Evolutionary conservation across 164 flowering plant species (phyloP).

Genomic region (Malania oleifera): DNA sequence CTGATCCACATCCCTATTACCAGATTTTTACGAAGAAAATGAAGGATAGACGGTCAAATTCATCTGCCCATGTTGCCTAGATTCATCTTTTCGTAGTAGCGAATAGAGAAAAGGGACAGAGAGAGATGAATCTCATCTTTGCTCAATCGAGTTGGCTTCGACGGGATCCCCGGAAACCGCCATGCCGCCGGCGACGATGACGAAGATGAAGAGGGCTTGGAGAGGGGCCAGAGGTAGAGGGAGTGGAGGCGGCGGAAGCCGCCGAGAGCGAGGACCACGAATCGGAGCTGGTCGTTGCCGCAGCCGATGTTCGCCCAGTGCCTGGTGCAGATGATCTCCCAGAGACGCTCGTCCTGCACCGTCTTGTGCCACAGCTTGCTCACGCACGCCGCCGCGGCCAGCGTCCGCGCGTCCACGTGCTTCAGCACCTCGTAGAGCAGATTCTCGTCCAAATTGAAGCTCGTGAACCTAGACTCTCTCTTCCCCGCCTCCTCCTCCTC

Average conservation of each 20-base stretch:
- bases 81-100: conserved; percentile 80
- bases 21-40: no score
- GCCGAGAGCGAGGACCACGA: conserved; percentile 84
- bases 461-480: neutral
- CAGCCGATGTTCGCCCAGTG: conserved; percentile 60
- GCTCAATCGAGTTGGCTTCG: conserved; percentile 52
- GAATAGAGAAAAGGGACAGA: conserved; percentile 69
- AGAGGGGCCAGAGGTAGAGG: conserved; percentile 55
- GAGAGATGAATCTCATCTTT: conserved; percentile 88
- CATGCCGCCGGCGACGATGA: conserved; percentile 15
- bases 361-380: conserved; percentile 73
- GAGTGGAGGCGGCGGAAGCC: conserved; percentile 85
- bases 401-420: conserved; percentile 73
- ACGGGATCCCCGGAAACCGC: conserved; percentile 5
- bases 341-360: conserved; percentile 83
- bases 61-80: conserved; percentile 25
- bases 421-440: conserved; percentile 77
- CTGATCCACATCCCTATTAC: no score
- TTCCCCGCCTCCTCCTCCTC: conserved; percentile 16
- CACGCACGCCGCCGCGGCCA: conserved; percentile 73
- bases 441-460: conserved; percentile 48
- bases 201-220: conserved; percentile 34
- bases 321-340: conserved; percentile 93
- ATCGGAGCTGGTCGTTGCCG: conserved; percentile 61
- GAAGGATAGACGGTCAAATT: neutral